Base-by-base conservation (phyloP, 2,329 filamentous ascomycete genomes). In the Ophiosphaerella herpotricha region DNA sequence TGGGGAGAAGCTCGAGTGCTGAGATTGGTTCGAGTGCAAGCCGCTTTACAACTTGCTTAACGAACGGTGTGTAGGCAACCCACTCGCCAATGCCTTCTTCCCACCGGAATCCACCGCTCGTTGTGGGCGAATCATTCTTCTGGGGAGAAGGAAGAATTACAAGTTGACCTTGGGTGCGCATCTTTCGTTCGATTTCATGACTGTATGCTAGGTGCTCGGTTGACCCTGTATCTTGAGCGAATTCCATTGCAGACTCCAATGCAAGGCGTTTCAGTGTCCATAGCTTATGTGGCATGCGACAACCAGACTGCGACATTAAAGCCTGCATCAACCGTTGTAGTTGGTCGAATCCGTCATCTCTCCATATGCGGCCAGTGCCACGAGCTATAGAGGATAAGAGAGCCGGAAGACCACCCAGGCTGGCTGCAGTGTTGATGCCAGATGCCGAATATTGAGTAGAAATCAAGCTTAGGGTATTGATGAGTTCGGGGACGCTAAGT, bases 21-120 rank as follows among this genome's bases (percentile, higher is more conserved):
- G 61, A 61, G 11, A 68, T 41, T 1, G 62, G 59, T 26, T 58
- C 58, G 35, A 49, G 53, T 5, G 41, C 24, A 11, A 56, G 21
- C 8, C 39, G 52, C 37, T 60, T 57, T n/a, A 50, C 44, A 11
- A 55, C 47, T 29, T 63, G 60, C 35, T 61, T 66, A 7, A 50
- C 43, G 55, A 71, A 71, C 0, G 76, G 75, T 7, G 76, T 77
- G 33, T 66, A 72, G 0, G 67, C 63, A n/a, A 78, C 71, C 76
- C 75, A 78, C 52, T 78, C 76, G 21, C 74, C 74, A 32, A 78
- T 72, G 8, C 74, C 75, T 40, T 77, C 75, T 56, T 78, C 76
- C 74, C 75, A 78, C 18, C 69, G 63, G 45, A 74, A 74, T 3
- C 69, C 71, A 12, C 64, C 63, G 24, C 52, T 48, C n/a, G 36